Percentiles rank a stretch among this genome's conserved stretches.
phyloP scores from a whole-genome alignment of 139 green algal species.

The Closterium sp. region DNA sequence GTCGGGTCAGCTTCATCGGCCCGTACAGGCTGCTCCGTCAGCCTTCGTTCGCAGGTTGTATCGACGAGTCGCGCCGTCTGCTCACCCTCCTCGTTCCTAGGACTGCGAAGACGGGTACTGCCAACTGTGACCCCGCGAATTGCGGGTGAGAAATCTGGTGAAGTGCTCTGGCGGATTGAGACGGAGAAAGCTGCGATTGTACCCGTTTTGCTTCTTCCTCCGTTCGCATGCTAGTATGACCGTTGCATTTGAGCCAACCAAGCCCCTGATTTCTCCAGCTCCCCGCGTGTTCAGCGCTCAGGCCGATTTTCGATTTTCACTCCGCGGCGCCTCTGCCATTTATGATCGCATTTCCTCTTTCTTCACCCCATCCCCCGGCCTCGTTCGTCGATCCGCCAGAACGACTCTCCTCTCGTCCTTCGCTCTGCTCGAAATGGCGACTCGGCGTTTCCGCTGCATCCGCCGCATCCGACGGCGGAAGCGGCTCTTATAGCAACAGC shows the following conservation, averaged over 20 bases:
- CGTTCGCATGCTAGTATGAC: too few species aligned
- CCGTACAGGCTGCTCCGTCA: not conserved
- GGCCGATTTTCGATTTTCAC: not conserved
- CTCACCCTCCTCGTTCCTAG: not conserved
- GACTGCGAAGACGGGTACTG: not conserved
- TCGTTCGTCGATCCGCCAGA: not conserved
- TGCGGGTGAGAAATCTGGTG: not conserved
- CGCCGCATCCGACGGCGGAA: too few species aligned
- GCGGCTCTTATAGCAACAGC: not conserved
- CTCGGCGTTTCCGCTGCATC: not conserved
- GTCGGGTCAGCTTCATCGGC: not conserved
- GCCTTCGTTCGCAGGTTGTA: not conserved
- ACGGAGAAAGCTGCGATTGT: not conserved
- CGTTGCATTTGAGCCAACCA: too few species aligned
- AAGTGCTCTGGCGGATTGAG: not conserved
- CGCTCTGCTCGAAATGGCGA: not conserved
- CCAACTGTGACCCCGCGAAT: not conserved
- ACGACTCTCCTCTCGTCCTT: not conserved
- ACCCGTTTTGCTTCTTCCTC: too few species aligned
- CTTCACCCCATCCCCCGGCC: too few species aligned
- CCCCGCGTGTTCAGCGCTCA: too few species aligned
- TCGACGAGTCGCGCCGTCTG: not conserved
- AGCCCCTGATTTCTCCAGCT: too few species aligned
- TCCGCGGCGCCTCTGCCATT: not conserved
- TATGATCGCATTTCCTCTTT: not conserved